phyloP scores from a whole-genome alignment of 306 rosid species.

The Quercus wislizeni region DNA sequence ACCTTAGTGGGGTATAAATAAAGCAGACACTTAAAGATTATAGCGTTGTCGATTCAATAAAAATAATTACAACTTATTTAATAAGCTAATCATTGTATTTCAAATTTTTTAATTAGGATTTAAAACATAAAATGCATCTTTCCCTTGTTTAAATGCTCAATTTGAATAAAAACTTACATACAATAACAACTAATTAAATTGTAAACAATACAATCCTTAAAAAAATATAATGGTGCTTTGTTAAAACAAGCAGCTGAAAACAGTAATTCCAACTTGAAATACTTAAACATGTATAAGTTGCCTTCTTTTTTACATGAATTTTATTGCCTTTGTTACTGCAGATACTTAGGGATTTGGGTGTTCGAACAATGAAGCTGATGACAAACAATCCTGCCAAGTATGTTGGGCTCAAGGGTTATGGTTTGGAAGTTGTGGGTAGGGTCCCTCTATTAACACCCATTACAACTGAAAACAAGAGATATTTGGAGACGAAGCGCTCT shows the following conservation, averaged over 20 bases:
- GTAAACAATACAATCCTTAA: background rate
- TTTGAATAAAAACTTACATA: background rate
- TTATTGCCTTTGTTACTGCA: conserved; percentile 26
- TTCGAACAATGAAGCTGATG: conserved; percentile 82
- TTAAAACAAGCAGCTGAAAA: background rate
- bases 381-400: conserved; percentile 89
- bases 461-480: conserved; percentile 71
- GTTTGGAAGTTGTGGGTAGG: conserved; percentile 69
- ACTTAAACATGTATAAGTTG: background rate
- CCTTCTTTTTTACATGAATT: background rate
- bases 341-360: conserved; percentile 77
- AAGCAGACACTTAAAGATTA: no score
- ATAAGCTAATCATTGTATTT: background rate
- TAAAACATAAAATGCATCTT: background rate
- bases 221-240: background rate
- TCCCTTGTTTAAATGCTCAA: background rate
- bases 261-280: background rate
- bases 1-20: no score
- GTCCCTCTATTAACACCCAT: conserved; percentile 68
- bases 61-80: background rate
- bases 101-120: background rate
- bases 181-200: background rate
- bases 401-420: conserved; percentile 79
- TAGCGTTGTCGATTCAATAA: background rate
- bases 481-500: conserved; percentile 67